Evolutionary conservation across 192 early-diverging fungal genomes (phyloP), one percentile per base, ranked within the genome.

Genomic region (Coemansia sp.): DNA sequence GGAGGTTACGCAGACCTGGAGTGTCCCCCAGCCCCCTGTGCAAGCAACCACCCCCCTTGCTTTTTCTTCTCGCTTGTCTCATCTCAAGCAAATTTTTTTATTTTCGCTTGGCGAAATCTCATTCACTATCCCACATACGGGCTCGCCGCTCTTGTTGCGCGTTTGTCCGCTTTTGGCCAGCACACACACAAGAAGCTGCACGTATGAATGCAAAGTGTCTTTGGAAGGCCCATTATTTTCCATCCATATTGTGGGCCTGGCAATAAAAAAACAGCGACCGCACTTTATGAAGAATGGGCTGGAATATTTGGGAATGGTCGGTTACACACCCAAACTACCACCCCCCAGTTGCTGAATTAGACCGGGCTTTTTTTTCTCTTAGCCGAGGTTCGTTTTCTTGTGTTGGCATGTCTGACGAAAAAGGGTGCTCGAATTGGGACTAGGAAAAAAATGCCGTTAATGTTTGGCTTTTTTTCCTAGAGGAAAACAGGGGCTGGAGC

Each of bases 191-290:
- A n/a, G 19, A 26, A n/a, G 45, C 40, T 55, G 54, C 54, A 55
- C 54, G 54, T 46, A 35, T 55, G 54, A 55, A 55, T 55, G 54
- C 54, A 45, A n/a, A n/a, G n/a, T n/a, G 42, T 29, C 51, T 23
- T 35, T 44, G 45, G 29, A 8, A 50, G 47, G 19, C 50, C 47
- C 47, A 50, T 50, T 50, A 50, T 50, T 49, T 50, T 50, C 29
- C 27, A 35, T 35, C 50, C 38, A 38, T 21, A 52, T 52, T 52
- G 50, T 52, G n/a, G n/a, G n/a, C n/a, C n/a, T n/a, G n/a, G n/a
- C n/a, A n/a, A n/a, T n/a, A n/a, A n/a, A n/a, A n/a, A n/a, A n/a
- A n/a, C n/a, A n/a, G n/a, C n/a, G n/a, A n/a, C n/a, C n/a, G n/a
- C n/a, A n/a, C n/a, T n/a, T n/a, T n/a, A n/a, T n/a, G n/a, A n/a